Evolutionary conservation across 352 stramenopile species (phyloP), one percentile per base, ranked within the genome.

Genomic region (Pythium guiyangense): DNA sequence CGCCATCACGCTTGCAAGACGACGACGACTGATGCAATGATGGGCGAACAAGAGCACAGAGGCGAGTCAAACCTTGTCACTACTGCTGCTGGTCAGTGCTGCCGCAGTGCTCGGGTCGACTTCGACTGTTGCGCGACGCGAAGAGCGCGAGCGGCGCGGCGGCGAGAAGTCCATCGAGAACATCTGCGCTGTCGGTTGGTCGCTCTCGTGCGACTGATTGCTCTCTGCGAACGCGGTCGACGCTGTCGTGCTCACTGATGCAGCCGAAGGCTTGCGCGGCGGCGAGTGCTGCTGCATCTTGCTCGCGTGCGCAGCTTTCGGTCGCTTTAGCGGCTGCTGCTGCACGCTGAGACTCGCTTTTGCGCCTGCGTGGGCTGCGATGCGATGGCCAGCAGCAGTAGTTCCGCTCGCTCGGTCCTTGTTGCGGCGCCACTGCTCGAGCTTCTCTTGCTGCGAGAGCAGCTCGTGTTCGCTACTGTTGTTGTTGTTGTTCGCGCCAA

Each of bases 251-350:
- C 31, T 56, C 37, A 47, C 44, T 37, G 20, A 6, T n/a, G n/a
- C n/a, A n/a, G n/a, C n/a, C 18, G 20, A 46, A 15, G 14, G 35
- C 35, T 22, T 34, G 22, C n/a, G 44, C 34, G 35, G 22, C 34
- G 22, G 8, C 5, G 44, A 49, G 17, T 69, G 26, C 54, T 52
- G 39, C 67, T 59, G 42, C 59, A 69, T 49, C 57, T 72, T 54
- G 65, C 42, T 25, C 31, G 54, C 18, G 56, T 75, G 58, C 8
- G 63, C 57, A 15, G 58, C 63, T 50, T 65, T 67, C 53, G 64
- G 54, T 29, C 64, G 60, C 43, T 62, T 53, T 4, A 12, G 43
- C 37, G 39, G 27, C 37, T 62, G 52, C 52, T 60, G 27, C 22
- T 63, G 45, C 27, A 47, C 26, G 49, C 22, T 49, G 29, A 15